Conservation (phyloP, 2,329 filamentous ascomycete species). For the Sordariomycetes sp. region DNA sequence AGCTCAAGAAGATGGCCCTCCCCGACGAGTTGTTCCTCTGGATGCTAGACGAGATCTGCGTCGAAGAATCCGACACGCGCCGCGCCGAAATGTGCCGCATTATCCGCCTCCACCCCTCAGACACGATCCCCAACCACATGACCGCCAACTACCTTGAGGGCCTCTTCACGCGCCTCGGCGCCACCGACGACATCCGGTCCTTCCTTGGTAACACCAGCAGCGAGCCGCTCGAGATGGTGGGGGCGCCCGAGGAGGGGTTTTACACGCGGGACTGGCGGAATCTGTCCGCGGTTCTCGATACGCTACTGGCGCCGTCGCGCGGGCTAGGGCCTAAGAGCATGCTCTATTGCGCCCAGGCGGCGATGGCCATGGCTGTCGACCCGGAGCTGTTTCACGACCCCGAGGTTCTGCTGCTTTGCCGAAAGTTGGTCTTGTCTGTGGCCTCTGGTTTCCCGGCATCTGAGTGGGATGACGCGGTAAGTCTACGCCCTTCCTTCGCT, state of each 20-base stretch:
- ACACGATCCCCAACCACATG: constrained; percentile 32
- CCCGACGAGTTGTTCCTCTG: constrained; percentile 55
- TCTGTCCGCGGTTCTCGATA: constrained; percentile 26
- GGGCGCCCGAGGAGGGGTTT: constrained; percentile 16
- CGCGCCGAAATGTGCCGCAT: constrained; percentile 24
- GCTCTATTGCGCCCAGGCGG: constrained; percentile 26
- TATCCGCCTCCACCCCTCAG: constrained; percentile 46
- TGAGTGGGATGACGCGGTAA: not conserved
- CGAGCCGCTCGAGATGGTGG: constrained; percentile 7
- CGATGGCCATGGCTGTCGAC: constrained; percentile 44
- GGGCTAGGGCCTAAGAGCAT: constrained; percentile 19
- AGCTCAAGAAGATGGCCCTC: constrained; percentile 16
- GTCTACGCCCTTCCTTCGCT: not conserved
- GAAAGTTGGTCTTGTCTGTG: not conserved
- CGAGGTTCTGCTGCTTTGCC: constrained; percentile 19
- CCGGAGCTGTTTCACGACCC: not conserved
- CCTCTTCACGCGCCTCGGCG: constrained; percentile 47
- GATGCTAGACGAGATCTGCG: constrained; percentile 46
- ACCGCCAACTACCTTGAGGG: constrained; percentile 28
- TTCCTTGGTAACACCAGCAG: constrained; percentile 7
- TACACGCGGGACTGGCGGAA: constrained; percentile 29
- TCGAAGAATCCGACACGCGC: constrained; percentile 21
- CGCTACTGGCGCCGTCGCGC: constrained; percentile 24
- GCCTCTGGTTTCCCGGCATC: not conserved
- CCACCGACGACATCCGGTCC: constrained; percentile 27